Evolutionary conservation across 805 yeast genomes (phyloP), one percentile per base, ranked within the genome.

Genomic region (Myxozyma neotropica): DNA sequence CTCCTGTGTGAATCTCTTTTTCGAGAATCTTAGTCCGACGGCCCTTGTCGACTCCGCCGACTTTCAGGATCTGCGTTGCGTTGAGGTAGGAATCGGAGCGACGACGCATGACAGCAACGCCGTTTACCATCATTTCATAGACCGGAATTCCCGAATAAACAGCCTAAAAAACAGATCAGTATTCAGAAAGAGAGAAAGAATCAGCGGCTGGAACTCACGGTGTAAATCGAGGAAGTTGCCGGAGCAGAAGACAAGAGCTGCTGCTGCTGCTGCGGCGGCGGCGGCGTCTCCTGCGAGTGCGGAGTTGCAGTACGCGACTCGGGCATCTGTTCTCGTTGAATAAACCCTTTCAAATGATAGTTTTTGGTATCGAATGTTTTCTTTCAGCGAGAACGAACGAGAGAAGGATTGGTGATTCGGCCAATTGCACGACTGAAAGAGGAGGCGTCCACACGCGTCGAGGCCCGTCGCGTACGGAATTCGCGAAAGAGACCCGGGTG

Each of bases 61-160:
- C 80, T 69, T 84, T 85, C 55, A 87, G 75, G 35, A 86, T 81
- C 71, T 86, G 91, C 3, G 90, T 85, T 19, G 89, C 90, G 70
- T 87, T 87, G 65, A 87, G 81, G 77, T 83, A 82, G 13, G 86
- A 80, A 71, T 87, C 91, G 40, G 71, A 71, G 47, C 81, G 77
- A 50, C 91, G 76, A 54, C 89, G 77, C 89, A 86, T 85, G 33
- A 86, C 83, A 19, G 87, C 81, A 33, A 84, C 81, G 60, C 83
- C 86, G 44, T 78, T 73, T 40, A 86, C 83, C 65, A 80, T 82
- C 73, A 83, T 80, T 72, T 87, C 91, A 66, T 78, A 69, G 27
- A 81, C 84, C 3, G 84, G 84, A 17, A 83, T 81, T 62, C 81
- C 83, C 17, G 88, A 81, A 72, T 86, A 85, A 29, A 84, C 80